phyloP scores from a whole-genome alignment of 177 flowering plant species.

The Vitis hybrid region DNA sequence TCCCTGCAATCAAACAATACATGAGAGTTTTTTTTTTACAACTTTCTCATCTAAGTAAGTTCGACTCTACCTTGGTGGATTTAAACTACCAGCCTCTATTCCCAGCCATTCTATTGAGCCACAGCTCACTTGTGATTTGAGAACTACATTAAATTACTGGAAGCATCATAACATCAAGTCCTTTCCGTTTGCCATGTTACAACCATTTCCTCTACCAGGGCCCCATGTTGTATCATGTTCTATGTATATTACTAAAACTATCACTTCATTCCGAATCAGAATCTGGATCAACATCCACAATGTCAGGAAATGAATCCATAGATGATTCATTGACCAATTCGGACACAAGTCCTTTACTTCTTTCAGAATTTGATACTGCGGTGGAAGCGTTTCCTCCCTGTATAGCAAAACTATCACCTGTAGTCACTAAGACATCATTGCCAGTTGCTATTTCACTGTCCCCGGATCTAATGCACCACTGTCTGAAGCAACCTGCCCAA shows the following conservation, averaged over 20 bases:
- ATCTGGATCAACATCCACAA: constrained; percentile 46
- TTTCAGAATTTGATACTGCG: constrained; percentile 4
- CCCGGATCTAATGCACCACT: neutral
- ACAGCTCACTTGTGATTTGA: too few species aligned
- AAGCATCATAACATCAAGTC: neutral
- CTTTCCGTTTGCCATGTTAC: neutral
- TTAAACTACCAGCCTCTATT: neutral
- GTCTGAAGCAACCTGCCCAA: neutral
- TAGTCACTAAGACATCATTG: constrained; percentile 7
- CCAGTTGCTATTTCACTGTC: constrained; percentile 6
- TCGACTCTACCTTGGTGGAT: neutral
- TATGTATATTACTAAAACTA: neutral
- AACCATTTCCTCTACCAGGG: neutral
- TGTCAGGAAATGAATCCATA: constrained; percentile 47
- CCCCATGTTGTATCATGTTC: too few species aligned
- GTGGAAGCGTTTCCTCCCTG: neutral
- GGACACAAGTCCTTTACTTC: constrained; percentile 7
- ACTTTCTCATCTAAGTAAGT: too few species aligned
- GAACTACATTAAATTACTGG: too few species aligned
- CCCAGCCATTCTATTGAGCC: neutral
- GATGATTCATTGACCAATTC: constrained; percentile 35
- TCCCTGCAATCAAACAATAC: too few species aligned
- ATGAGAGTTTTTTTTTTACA: too few species aligned
- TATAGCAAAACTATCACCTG: constrained; percentile 1
- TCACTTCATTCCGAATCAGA: constrained; percentile 25